Base-by-base conservation (phyloP, 176 grass and related monocot species). In the Canna indica region DNA sequence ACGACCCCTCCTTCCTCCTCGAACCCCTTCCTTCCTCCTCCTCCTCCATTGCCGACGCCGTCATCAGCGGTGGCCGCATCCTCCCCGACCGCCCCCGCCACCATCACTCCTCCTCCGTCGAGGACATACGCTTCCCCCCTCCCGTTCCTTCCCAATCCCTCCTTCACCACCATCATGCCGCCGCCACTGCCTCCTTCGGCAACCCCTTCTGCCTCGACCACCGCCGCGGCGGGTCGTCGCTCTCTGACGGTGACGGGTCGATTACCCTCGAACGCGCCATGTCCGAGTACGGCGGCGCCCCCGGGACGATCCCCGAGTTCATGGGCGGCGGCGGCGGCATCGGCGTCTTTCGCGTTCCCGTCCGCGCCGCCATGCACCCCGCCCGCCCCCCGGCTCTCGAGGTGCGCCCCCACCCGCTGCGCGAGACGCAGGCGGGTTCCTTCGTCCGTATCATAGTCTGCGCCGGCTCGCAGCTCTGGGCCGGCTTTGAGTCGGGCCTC, bases 381-480 rank as follows among this genome's bases (percentile, higher is more conserved):
- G 73, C 42, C 54, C 88, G 88, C 17, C 92, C 86, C 50, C 81
- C 92, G 12, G 70, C 85, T 36, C 68, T 96, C 78, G 85, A 96
- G 82, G 45, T 96, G 18, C 81, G 88, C 1, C 92, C 88, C 0
- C 85, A 96, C 68, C 92, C 88, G 25, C 84, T 91, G 35, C 81
- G 92, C 13, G 92, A 96, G 74, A 96, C 88, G 74, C 92, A 96
- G 78, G 92, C 74, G 1, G 92, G 92, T 0, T 91, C 85, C 0
- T 96, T 96, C 71, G 85, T 96, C 62, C 64, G 92, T 53, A 78
- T 81, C 25, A 83, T 96, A 38, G 81, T 73, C 36, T 82, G 24
- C 41, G 75, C 33, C 57, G 65, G 13, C 35, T 82, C 28, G 8
- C 85, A 87, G 79, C 83, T 89, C 16, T 91, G 92, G 92, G 86